Evolutionary conservation across 257 asterid genomes (phyloP), one percentile per base, ranked within the genome.

Genomic region (Agastache rugosa): DNA sequence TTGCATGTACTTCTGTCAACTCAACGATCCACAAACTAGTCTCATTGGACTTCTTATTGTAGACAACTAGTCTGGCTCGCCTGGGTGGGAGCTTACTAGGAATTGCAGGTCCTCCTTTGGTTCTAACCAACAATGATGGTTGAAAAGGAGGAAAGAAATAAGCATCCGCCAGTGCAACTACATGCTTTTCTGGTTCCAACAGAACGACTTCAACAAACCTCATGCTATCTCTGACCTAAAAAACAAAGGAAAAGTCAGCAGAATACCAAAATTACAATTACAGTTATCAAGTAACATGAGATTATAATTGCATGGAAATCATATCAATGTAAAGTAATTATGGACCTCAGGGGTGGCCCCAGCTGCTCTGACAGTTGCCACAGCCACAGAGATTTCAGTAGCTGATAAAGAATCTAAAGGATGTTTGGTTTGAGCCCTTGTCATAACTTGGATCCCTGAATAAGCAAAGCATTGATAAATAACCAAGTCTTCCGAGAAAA

Each of bases 261-360:
- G 67, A 55, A 47, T 15, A 53, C 62, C 65, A 73, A 71, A 56
- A 61, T 16, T 25, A 63, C 19, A 69, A 63, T 41, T 14, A 27
- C 17, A 55, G 23, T 5, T 27, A 8, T 17, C 19, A 22, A 69
- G 55, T 72, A 51, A 47, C 34, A 60, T 66, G 50, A 77, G 41
- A 76, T 41, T 42, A 59, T 68, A 58, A 69, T 35, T 29, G 48
- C 56, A 58, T 31, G 63, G 34, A 63, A 10, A 63, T 67, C 62
- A 75, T 58, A 63, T 56, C 54, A 77, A 15, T n/a, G n/a, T 42
- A 31, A 45, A 62, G 73, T 51, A 19, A 72, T 27, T 63, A 20
- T 51, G 45, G 56, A 93, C 98, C 98, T 91, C 98, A 54, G 99
- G 99, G 54, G 99, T 92, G 62, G 97, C 95, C 73, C 99, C 99